Percentiles rank a stretch among this genome's conserved stretches.
These are phyloP conservation scores for Adansonia madagascariensis DNA, from an alignment of 441 rosid genomes.

Conservation along the genomic window DNA sequence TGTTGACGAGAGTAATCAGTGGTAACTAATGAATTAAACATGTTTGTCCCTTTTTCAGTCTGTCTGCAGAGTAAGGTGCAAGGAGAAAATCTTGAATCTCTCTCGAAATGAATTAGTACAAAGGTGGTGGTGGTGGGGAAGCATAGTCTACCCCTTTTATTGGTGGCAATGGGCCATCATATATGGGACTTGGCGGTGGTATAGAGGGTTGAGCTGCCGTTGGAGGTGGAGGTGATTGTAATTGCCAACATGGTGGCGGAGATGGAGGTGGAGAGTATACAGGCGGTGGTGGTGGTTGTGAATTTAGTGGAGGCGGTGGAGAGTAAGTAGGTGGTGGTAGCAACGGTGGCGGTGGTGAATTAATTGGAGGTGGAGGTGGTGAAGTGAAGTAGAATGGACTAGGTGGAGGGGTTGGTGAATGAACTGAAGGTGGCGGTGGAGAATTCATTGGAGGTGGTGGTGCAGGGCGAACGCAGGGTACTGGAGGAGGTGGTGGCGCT, in stretches of 20 bases:
- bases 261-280: constrained; percentile 26
- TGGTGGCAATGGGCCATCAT: constrained; percentile 40
- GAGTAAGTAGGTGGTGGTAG: constrained; percentile 24
- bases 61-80: background rate
- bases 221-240: constrained; percentile 22
- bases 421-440: background rate
- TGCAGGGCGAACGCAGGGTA: constrained; percentile 23
- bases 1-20: background rate
- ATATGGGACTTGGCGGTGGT: constrained; percentile 38
- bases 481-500: constrained; percentile 28
- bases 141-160: background rate
- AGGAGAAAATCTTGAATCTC: background rate
- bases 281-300: constrained; percentile 22
- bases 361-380: background rate
- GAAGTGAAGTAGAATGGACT: background rate
- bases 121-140: constrained; percentile 25
- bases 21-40: background rate
- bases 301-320: constrained; percentile 28
- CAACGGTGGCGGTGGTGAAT: constrained; percentile 19
- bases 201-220: constrained; percentile 24
- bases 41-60: background rate
- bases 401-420: too few species aligned
- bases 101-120: background rate
- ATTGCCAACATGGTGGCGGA: constrained; percentile 9
- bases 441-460: constrained; percentile 31